Evolutionary conservation across 2,329 filamentous ascomycete species (phyloP).

Genomic region (Fusarium compactum): DNA sequence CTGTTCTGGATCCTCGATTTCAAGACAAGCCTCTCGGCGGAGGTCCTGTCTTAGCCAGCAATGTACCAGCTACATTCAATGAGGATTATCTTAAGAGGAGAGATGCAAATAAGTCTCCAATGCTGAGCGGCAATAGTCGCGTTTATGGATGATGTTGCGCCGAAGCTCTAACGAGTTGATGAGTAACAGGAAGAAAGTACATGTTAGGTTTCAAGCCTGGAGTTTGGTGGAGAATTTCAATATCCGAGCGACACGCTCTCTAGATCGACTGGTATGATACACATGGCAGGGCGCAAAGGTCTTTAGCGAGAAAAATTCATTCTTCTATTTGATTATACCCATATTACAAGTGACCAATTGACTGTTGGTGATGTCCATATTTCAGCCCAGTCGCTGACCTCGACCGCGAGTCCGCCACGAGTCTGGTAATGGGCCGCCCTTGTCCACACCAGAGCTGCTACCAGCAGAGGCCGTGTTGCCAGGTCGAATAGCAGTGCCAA

Average conservation of each 20-base stretch:
- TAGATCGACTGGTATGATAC: not conserved
- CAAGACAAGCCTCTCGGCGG: no score
- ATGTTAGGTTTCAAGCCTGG: no score
- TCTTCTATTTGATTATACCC: constrained; percentile 9
- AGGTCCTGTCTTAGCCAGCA: no score
- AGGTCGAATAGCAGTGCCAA: constrained; percentile 69
- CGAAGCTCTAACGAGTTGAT: no score
- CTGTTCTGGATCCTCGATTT: no score
- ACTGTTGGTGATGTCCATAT: rapidly evolving
- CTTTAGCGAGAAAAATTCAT: constrained; percentile 6
- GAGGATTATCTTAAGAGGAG: constrained; percentile 4
- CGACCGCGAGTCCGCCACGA: constrained; percentile 73
- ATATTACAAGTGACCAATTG: not conserved
- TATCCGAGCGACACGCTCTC: not conserved
- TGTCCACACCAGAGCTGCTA: constrained; percentile 56
- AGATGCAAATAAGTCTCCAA: constrained; percentile 18
- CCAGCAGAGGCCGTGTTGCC: constrained; percentile 50
- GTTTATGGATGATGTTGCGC: no score
- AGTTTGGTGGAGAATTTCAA: no score
- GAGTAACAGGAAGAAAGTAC: no score
- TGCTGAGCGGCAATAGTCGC: constrained; percentile 31
- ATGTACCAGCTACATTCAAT: no score
- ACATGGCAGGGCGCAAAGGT: not conserved
- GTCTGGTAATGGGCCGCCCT: constrained; percentile 66
- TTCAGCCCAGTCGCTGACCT: constrained; percentile 71